Base-by-base conservation (phyloP, 2,329 filamentous ascomycete species). In the Botrytis aclada region DNA sequence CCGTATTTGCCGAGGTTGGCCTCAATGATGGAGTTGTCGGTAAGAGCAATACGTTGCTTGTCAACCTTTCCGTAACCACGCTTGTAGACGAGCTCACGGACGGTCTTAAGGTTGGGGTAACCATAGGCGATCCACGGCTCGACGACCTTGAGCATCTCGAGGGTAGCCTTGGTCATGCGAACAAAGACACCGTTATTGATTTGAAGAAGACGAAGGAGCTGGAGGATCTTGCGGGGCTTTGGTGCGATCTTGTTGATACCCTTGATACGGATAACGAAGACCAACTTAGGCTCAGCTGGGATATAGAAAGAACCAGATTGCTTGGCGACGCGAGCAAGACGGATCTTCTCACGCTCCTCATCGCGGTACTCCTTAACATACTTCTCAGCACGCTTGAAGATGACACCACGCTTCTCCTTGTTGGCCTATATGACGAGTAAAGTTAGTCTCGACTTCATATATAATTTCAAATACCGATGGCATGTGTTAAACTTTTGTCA, bases 171-270 rank as follows among this genome's bases (percentile, higher is more conserved):
- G 88, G 95, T 98, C 83, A 98, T 88, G 83, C 91, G 92, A 86
- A 99, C 89, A 88, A 99, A 99, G 86, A 98, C 94, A 86, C 95
- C 96, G 86, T 97, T 98, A 93, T 99, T 99, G 93, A 99, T 99
- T 89, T 99, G 96, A 82, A 99, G 92, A 79, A 99, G 94, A 89
- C 96, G 95, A 84, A 99, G 95, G 76, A 99, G 93, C 88, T 99
- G 96, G 81, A 99, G 91, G 83, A 97, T 98, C 92, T 99, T 99
- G 90, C 96, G 95, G 86, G 97, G 97, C 93, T 99, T 98, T 81
- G 96, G 96, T 84, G 97, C 91, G 82, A 99, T 98, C 93, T 99
- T 99, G 93, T 98, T 98, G 94, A 99, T 98, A 97, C 91, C 96
- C 94, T 99, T 99, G 90, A 99, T 99, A 85, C 96, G 95, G 86